phyloP scores from a whole-genome alignment of 257 asterid genomes.

The Nicotiana noctiflora region DNA sequence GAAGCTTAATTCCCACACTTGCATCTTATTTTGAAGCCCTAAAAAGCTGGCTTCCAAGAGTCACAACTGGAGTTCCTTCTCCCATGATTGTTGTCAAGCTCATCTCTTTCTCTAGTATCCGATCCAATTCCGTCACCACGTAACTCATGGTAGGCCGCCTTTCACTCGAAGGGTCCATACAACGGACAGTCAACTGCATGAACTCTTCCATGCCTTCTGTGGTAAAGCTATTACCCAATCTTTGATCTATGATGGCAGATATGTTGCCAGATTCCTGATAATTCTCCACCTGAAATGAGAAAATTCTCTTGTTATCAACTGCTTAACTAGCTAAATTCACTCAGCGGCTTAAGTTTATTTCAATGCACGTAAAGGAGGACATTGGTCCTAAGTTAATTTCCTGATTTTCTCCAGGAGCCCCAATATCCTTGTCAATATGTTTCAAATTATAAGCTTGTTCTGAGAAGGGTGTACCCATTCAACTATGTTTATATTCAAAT shows the following conservation, averaged over 20 bases:
- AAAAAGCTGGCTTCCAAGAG: slow-evolving; percentile 86
- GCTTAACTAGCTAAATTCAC: background rate
- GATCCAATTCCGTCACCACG: slow-evolving; percentile 68
- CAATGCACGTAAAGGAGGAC: background rate
- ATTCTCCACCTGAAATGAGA: slow-evolving; percentile 51
- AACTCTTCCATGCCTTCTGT: slow-evolving; percentile 84
- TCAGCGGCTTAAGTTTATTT: background rate
- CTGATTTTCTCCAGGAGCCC: background rate
- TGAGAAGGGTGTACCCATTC: slow-evolving; percentile 55
- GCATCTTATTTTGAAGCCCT: slow-evolving; percentile 47
- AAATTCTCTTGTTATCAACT: background rate
- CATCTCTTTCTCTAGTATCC: slow-evolving; percentile 84
- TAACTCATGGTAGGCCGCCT: slow-evolving; percentile 68
- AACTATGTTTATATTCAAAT: slow-evolving; percentile 46
- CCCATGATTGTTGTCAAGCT: slow-evolving; percentile 90
- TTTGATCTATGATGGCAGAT: slow-evolving; percentile 52
- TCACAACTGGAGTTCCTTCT: slow-evolving; percentile 85
- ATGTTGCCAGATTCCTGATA: slow-evolving; percentile 52
- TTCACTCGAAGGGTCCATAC: slow-evolving; percentile 68
- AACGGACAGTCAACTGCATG: slow-evolving; percentile 45
- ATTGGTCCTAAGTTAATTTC: background rate
- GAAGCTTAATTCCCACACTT: background rate
- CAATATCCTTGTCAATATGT: background rate
- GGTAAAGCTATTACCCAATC: slow-evolving; percentile 72
- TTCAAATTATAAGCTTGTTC: background rate